Evolutionary conservation across 495 filamentous ascomycete species (phyloP).

Genomic region (Bathelium albidoporum): DNA sequence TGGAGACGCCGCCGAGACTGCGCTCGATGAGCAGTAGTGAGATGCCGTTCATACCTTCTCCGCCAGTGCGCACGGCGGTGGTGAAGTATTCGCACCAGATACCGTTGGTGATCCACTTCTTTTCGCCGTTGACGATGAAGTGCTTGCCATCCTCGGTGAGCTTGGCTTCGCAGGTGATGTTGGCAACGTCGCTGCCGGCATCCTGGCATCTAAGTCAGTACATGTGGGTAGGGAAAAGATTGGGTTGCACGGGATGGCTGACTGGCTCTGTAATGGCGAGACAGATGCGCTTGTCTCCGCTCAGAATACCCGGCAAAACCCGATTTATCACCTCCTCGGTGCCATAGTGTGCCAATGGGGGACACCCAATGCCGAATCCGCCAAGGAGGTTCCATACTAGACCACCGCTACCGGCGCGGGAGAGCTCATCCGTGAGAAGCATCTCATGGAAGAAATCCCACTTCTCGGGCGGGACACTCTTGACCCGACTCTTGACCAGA

Average conservation of each 20-base stretch:
- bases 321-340: conserved; percentile 81
- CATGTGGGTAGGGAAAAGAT: not conserved
- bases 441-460: conserved; percentile 99
- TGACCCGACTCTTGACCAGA: conserved; percentile 56
- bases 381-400: conserved; percentile 98
- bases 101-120: conserved; percentile 99
- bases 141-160: conserved; percentile 90
- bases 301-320: conserved; percentile 71
- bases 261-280: conserved; percentile 68
- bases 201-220: conserved; percentile 30
- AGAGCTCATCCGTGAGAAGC: conserved; percentile 87
- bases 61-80: conserved; percentile 83
- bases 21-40: conserved; percentile 85
- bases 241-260: not conserved
- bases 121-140: conserved; percentile 98
- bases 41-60: conserved; percentile 78
- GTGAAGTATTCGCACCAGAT: conserved; percentile 97
- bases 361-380: conserved; percentile 87
- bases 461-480: conserved; percentile 71
- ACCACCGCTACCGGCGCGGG: conserved; percentile 76
- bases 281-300: conserved; percentile 92
- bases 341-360: conserved; percentile 84
- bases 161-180: conserved; percentile 89
- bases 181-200: conserved; percentile 82
- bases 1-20: conserved; percentile 68